phyloP scores from a whole-genome alignment of 2,329 filamentous ascomycete genomes.

The Plenodomus lindquistii region DNA sequence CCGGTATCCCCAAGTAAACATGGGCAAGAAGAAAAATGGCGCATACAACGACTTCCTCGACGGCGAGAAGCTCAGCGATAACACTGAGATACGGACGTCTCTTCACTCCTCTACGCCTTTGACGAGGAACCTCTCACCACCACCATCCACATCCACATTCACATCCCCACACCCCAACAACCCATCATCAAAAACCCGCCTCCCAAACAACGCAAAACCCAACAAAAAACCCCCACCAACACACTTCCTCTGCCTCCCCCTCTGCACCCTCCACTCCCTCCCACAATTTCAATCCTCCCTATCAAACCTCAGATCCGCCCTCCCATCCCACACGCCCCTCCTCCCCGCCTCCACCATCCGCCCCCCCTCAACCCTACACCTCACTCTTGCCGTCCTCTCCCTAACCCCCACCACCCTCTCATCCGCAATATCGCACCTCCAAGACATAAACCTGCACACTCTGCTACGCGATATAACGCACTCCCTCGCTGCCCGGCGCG shows the following conservation, averaged over 20 bases:
- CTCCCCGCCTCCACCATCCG: slow-evolving; percentile 71
- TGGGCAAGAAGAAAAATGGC: slow-evolving; percentile 33
- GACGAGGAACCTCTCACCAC: slow-evolving; percentile 14
- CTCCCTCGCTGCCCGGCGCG: slow-evolving; percentile 13
- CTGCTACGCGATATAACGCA: slow-evolving; percentile 25
- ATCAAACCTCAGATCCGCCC: slow-evolving; percentile 60
- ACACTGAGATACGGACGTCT: slow-evolving; percentile 27
- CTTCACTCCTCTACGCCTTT: slow-evolving; percentile 17
- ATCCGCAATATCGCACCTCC: slow-evolving; percentile 48
- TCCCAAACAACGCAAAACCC: slow-evolving; percentile 14
- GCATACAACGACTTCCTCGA: slow-evolving; percentile 44
- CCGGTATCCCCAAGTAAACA: slow-evolving; percentile 2
- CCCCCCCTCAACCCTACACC: slow-evolving; percentile 78
- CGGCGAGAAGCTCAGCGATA: slow-evolving; percentile 37
- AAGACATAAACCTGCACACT: slow-evolving; percentile 49
- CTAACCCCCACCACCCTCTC: slow-evolving; percentile 59
- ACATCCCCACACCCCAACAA: too few species aligned
- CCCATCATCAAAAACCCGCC: slow-evolving; percentile 6
- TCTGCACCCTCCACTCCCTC: slow-evolving; percentile 64
- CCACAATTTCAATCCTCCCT: slow-evolving; percentile 68
- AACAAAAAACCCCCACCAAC: slow-evolving; percentile 58
- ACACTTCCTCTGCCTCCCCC: slow-evolving; percentile 77
- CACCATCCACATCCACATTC: slow-evolving; percentile 7
- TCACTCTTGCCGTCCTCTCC: slow-evolving; percentile 86
- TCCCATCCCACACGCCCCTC: slow-evolving; percentile 36